Conservation (phyloP, 2,329 filamentous ascomycete genomes). For the Aspergillus sp. region DNA sequence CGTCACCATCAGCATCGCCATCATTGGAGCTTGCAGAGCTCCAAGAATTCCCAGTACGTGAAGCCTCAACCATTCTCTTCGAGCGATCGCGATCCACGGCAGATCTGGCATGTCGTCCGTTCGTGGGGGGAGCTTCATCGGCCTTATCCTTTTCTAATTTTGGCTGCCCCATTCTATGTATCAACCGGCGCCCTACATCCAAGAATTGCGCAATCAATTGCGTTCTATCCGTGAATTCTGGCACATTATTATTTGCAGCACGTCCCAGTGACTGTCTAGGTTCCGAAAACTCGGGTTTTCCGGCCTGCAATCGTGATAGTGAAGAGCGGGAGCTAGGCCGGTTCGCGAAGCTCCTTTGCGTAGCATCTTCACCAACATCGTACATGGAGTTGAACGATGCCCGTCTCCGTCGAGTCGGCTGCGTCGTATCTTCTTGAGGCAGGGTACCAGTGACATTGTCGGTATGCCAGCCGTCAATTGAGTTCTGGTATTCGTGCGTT, state of each 20-base stretch:
- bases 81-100: constrained; percentile 26
- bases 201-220: constrained; percentile 35
- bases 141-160: constrained; percentile 12
- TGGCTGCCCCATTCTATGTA: constrained; percentile 26
- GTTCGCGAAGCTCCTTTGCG: constrained; percentile 34
- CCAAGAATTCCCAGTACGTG: constrained; percentile 12
- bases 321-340: constrained; percentile 41
- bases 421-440: constrained; percentile 22
- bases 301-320: constrained; percentile 36
- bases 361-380: constrained; percentile 50
- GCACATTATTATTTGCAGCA: constrained; percentile 5
- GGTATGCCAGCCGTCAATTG: constrained; percentile 18
- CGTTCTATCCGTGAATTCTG: constrained; percentile 27
- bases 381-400: constrained; percentile 52
- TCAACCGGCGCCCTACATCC: constrained; percentile 32
- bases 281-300: constrained; percentile 30
- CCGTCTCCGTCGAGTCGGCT: constrained; percentile 36
- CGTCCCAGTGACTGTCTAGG: constrained; percentile 13
- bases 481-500: constrained; percentile 20
- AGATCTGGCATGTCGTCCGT: constrained; percentile 22
- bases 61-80: constrained; percentile 19
- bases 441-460: constrained; percentile 12
- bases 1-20: constrained; percentile 14
- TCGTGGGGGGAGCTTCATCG: constrained; percentile 12
- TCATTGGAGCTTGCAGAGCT: constrained; percentile 17